Evolutionary conservation across 495 filamentous ascomycete species (phyloP), one percentile per base, ranked within the genome.

Genomic region (Neurospora sp.): DNA sequence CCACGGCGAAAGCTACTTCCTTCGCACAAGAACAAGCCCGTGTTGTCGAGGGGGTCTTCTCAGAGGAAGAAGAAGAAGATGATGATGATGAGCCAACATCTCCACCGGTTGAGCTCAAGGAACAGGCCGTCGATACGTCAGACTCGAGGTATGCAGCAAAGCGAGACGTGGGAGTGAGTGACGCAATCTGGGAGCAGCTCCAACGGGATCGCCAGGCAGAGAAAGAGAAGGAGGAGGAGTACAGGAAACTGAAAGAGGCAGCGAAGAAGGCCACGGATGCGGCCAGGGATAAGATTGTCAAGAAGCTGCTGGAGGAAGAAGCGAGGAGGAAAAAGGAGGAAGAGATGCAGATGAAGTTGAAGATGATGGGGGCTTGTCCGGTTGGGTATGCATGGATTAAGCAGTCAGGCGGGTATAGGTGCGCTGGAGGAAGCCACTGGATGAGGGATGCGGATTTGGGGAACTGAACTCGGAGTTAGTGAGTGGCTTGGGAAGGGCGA

Each of bases 181-280:
- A 92, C 73, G 87, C 76, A 4, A 79, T 87, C n/a, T 92, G 91
- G 90, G 73, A 82, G 18, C 86, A 88, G 70, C 83, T 93, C 1
- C 82, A 89, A 72, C 75, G 71, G 0, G 87, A 89, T 78, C 84
- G 81, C 44, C 71, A 78, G 3, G 81, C 78, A 2, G 79, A 80
- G 2, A 65, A 78, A 16, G 77, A 80, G n/a, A 74, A 75, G 1
- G 79, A 83, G 5, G 78, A 72, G 1, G 78, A 79, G 48, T 81
- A 78, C 22, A 72, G 48, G 71, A 69, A 65, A 14, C 75, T 81
- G 27, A 68, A 74, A 11, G 71, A 79, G 41, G 75, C 53, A 42
- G 75, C 76, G 10, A 77, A 70, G 35, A 75, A 72, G 68, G 76
- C 78, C 1, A 71, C 65, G 20, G 73, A 74, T 1, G 75, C 70